Percentiles rank a stretch among this genome's conserved stretches.
phyloP scores from a whole-genome alignment of 2,329 filamentous ascomycete genomes.

The Diaporthe ilicicola region DNA sequence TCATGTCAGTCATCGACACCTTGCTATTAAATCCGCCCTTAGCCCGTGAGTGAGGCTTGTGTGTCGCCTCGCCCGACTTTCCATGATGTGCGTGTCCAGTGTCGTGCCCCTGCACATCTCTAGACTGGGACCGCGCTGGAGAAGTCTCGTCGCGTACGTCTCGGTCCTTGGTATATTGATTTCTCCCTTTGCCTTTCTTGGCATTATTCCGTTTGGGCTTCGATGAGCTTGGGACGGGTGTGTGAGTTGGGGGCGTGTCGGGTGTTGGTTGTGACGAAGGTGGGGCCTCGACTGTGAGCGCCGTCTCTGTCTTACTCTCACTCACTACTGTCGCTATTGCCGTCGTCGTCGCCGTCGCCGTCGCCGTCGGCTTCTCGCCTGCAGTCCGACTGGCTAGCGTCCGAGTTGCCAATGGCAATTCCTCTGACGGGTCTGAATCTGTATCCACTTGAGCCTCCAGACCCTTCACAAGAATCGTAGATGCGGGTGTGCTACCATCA shows the following conservation, averaged over 20 bases:
- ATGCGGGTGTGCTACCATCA: conserved; percentile 68
- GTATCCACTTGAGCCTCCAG: conserved; percentile 47
- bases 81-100: conserved; percentile 44
- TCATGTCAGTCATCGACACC: conserved; percentile 88
- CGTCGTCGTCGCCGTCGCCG: conserved; percentile 28
- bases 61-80: conserved; percentile 40
- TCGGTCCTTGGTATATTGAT: conserved; percentile 83
- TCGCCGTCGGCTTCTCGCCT: conserved; percentile 28
- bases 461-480: conserved; percentile 39
- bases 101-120: conserved; percentile 62
- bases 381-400: conserved; percentile 44
- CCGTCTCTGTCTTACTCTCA: conserved; percentile 35
- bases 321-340: conserved; percentile 24
- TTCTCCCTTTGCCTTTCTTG: conserved; percentile 76
- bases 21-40: conserved; percentile 69
- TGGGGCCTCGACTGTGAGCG: conserved; percentile 48
- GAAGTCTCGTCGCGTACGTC: conserved; percentile 67
- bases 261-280: conserved; percentile 55
- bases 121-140: conserved; percentile 60
- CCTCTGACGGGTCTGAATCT: conserved; percentile 80
- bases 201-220: conserved; percentile 73
- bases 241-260: conserved; percentile 55
- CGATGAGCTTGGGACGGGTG: conserved; percentile 54
- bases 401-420: conserved; percentile 62
- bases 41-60: conserved; percentile 54